Evolutionary conservation across 345 rosid species (phyloP), one percentile per base, ranked within the genome.

Genomic region (Aurinia saxatilis): DNA sequence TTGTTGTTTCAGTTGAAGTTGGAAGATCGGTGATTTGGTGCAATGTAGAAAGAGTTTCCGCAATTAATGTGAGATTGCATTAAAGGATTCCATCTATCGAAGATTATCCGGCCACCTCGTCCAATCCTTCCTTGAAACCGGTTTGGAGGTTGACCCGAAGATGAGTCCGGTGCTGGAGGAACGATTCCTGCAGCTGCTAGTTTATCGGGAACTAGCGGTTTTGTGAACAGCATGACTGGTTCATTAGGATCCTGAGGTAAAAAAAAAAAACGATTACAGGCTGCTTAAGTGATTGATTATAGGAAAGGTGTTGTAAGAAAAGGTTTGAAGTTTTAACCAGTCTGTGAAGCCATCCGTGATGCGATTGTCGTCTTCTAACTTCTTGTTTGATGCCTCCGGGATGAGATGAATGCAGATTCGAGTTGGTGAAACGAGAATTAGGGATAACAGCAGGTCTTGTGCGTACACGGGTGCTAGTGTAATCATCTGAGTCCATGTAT

Each of bases 71-170:
- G 84, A 35, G 91, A 60, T 13, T 81, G 91, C 77, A 81, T 77
- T 33, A 90, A 82, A 54, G 89, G 96, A 76, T 87, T 90, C 96
- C 97, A 90, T 80, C 99, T 79, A 60, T 93, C 97, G 61, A 90
- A 93, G 12, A 93, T 65, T 15, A 90, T 87, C 14, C 99, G 80
- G 10, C 97, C 97, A 70, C 99, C 99, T 2, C 99, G 90, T 3
- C 99, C 97, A 35, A 93, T 83, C 74, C 99, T 87, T 66, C 99
- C 99, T 10, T 72, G 86, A 59, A 83, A 88, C 77, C 79, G 84
- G 16, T 71, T 72, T 27, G 77, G 72, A 19, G 80, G 55, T 15
- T 72, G 75, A 6, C 73, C 54, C 1, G 84, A 63, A 1, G 80
- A 49, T 51, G 71, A 35, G 7, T 37, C 71, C 29, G 79, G 88